These are phyloP conservation scores for Citrus unshiu DNA, from an alignment of 345 rosid genomes.

Conservation along the genomic window DNA sequence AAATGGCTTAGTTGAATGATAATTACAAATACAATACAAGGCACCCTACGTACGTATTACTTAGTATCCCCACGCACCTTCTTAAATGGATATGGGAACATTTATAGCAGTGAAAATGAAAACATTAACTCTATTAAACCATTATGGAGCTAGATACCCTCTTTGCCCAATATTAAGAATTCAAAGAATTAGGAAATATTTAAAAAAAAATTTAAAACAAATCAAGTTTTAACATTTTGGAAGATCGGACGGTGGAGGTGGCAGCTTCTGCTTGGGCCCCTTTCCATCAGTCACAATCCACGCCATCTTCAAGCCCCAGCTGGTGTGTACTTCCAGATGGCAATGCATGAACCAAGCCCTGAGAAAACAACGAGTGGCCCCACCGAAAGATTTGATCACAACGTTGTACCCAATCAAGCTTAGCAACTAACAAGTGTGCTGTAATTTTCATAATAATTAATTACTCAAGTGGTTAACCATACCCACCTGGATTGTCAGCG, in stretches of 20 bases:
- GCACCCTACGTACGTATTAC: not conserved
- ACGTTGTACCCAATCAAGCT: too few species aligned
- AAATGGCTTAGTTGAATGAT: not conserved
- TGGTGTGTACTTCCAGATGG: conserved; percentile 51
- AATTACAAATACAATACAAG: not conserved
- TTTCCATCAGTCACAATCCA: conserved; percentile 52
- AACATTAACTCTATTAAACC: not conserved
- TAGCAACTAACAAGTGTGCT: too few species aligned
- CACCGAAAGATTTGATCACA: too few species aligned
- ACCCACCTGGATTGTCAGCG: conserved; percentile 44
- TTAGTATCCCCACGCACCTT: not conserved
- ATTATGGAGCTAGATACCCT: not conserved
- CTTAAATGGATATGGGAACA: not conserved
- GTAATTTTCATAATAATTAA: too few species aligned
- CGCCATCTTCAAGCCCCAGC: conserved; percentile 65
- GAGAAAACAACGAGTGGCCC: not conserved
- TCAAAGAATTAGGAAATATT: not conserved
- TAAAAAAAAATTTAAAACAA: not conserved
- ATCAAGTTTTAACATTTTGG: conserved; percentile 35
- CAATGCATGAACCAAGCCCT: conserved; percentile 58
- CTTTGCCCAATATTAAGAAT: not conserved
- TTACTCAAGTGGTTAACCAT: not conserved
- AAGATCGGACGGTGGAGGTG: conserved; percentile 52
- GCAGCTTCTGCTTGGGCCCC: conserved; percentile 38
- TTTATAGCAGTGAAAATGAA: not conserved